Conservation (phyloP, 2,329 filamentous ascomycete genomes). For the Claviceps africana region DNA sequence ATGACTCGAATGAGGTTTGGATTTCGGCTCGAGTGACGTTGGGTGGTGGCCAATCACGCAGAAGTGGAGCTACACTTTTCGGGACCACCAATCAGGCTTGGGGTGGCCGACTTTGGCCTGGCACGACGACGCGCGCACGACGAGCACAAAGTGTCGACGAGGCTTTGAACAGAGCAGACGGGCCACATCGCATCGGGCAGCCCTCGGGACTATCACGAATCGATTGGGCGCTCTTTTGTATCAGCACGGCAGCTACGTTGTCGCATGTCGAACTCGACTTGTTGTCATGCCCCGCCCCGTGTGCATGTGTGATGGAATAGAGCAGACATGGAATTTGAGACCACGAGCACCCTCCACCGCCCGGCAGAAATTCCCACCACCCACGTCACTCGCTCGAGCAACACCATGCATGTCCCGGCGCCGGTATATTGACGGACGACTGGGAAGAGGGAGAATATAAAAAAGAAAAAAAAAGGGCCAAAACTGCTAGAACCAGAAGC, state of each 20-base stretch:
- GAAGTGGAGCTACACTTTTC: neutral
- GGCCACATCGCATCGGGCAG: too few relatives aligned
- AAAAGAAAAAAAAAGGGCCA: neutral
- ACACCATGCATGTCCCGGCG: too few relatives aligned
- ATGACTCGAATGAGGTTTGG: neutral
- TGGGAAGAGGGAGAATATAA: slow-evolving; percentile 7
- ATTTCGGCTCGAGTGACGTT: neutral
- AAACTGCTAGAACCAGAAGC: neutral
- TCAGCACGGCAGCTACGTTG: too few relatives aligned
- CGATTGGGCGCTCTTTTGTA: too few relatives aligned
- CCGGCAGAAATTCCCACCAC: slow-evolving; percentile 31
- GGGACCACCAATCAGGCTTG: neutral
- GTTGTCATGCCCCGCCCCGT: too few relatives aligned
- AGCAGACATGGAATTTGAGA: too few relatives aligned
- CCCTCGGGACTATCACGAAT: too few relatives aligned
- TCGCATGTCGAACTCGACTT: too few relatives aligned
- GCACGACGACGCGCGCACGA: neutral
- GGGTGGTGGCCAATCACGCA: neutral
- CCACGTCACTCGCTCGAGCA: slow-evolving; percentile 3
- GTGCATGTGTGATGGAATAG: too few relatives aligned
- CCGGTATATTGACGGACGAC: neutral
- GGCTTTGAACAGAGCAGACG: too few relatives aligned
- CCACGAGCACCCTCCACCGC: slow-evolving; percentile 27
- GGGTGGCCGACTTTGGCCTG: neutral
- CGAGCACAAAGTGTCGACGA: too few relatives aligned